Evolutionary conservation across 305 asterid genomes (phyloP).

Genomic region (Rubia balearica): DNA sequence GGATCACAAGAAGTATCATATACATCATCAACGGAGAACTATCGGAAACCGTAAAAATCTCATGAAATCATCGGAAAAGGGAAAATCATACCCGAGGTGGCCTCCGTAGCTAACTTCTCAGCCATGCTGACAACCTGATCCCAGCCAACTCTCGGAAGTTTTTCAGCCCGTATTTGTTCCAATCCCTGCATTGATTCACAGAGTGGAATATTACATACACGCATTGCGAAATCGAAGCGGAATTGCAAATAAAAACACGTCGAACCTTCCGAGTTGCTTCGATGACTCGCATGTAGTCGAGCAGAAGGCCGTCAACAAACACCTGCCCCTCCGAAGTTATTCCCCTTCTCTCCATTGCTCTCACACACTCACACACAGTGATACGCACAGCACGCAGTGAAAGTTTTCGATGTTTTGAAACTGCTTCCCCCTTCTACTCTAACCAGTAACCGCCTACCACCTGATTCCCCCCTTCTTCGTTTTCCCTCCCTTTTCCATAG

Average conservation of each 20-base stretch:
- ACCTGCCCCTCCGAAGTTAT: not conserved
- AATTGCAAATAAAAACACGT: not conserved
- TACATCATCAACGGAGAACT: no score
- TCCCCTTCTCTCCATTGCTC: not conserved
- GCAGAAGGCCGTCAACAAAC: not conserved
- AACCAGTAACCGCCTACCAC: not conserved
- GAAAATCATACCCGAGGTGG: conserved; percentile 53
- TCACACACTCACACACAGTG: not conserved
- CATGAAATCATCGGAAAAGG: no score
- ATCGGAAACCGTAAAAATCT: no score
- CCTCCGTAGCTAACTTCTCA: conserved; percentile 80
- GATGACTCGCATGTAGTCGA: conserved; percentile 55
- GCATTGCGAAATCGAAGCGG: conserved; percentile 10
- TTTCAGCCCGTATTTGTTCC: conserved; percentile 50
- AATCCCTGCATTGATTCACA: conserved; percentile 39
- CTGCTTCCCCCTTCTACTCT: not conserved
- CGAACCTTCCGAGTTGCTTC: conserved; percentile 73
- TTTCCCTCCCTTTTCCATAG: not conserved
- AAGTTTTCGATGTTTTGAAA: not conserved
- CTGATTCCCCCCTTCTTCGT: not conserved
- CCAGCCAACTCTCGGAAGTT: conserved; percentile 68
- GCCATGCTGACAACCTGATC: conserved; percentile 73
- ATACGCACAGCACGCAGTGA: not conserved
- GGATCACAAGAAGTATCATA: no score
- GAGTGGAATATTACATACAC: not conserved